Conservation (phyloP, 768 basidiomycete genomes). For the Cantharellus anzutake region DNA sequence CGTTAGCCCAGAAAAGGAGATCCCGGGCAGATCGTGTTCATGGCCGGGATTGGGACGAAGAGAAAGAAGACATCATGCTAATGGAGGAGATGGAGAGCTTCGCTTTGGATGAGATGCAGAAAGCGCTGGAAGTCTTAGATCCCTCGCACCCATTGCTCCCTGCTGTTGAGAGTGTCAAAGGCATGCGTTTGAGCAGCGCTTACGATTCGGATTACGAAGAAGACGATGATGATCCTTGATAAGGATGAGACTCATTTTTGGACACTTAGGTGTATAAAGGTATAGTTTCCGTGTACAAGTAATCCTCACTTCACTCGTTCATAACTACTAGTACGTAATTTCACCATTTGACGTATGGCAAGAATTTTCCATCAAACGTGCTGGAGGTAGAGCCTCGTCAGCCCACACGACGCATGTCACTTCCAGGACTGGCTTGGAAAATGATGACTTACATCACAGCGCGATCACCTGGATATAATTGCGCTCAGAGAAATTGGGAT, state of each 20-base stretch:
- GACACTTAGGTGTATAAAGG: too few relatives aligned
- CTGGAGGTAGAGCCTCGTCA: background rate
- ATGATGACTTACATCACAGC: constrained; percentile 7
- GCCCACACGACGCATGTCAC: background rate
- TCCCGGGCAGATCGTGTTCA: constrained; percentile 23
- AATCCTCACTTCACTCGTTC: too few relatives aligned
- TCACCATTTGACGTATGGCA: constrained; percentile 5
- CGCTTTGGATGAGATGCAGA: constrained; percentile 60
- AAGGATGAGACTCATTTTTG: too few relatives aligned
- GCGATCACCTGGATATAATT: constrained; percentile 3
- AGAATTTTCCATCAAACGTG: constrained; percentile 4
- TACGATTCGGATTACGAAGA: background rate
- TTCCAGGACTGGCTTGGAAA: background rate
- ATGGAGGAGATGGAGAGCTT: constrained; percentile 73
- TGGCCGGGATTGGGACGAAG: constrained; percentile 24
- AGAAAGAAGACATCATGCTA: constrained; percentile 48
- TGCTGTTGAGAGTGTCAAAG: constrained; percentile 51
- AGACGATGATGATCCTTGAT: background rate
- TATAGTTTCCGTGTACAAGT: too few relatives aligned
- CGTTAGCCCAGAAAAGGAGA: constrained; percentile 48
- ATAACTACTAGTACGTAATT: background rate
- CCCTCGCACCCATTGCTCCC: constrained; percentile 42
- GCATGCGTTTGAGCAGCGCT: constrained; percentile 30
- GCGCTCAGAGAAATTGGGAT: background rate
- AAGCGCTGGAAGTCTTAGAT: constrained; percentile 38